Evolutionary conservation across 345 rosid genomes (phyloP).

Genomic region (Pistacia vera): DNA sequence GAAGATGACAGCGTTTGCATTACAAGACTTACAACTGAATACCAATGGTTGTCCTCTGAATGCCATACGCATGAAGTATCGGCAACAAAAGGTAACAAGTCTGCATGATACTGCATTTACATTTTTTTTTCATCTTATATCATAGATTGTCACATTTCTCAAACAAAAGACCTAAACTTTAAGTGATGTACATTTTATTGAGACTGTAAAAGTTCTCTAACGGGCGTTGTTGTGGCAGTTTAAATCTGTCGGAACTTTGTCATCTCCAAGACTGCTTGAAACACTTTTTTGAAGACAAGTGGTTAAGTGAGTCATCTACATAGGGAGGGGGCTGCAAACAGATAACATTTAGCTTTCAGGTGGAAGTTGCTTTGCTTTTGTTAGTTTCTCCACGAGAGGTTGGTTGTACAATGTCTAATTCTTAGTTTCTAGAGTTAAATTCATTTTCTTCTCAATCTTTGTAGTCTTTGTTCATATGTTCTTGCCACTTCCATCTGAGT

Average conservation of each 20-base stretch:
- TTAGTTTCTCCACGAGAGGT: slow-evolving; percentile 22
- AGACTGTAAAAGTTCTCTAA: slow-evolving; percentile 10
- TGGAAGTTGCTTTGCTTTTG: slow-evolving; percentile 9
- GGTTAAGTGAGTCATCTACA: slow-evolving; percentile 32
- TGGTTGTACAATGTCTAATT: slow-evolving; percentile 19
- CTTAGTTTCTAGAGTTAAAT: slow-evolving; percentile 11
- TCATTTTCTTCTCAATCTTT: slow-evolving; percentile 14
- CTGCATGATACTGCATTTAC: neutral
- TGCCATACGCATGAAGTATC: slow-evolving; percentile 72
- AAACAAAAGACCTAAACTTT: no score
- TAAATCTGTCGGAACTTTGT: slow-evolving; percentile 67
- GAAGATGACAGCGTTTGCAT: slow-evolving; percentile 47
- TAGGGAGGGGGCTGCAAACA: slow-evolving; percentile 29
- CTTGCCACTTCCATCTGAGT: slow-evolving; percentile 10
- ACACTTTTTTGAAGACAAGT: slow-evolving; percentile 49
- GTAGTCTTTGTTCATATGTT: slow-evolving; percentile 27
- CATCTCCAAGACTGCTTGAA: slow-evolving; percentile 62
- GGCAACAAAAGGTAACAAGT: slow-evolving; percentile 62
- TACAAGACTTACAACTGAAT: slow-evolving; percentile 75
- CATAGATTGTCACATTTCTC: neutral
- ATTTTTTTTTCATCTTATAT: neutral
- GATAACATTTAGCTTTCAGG: slow-evolving; percentile 23
- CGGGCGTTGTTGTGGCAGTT: slow-evolving; percentile 48
- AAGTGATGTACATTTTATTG: neutral
- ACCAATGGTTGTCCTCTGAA: slow-evolving; percentile 61